These are phyloP conservation scores for Pterulicium gracile DNA, from an alignment of 1,284 basidiomycete species.

Conservation along the genomic window DNA sequence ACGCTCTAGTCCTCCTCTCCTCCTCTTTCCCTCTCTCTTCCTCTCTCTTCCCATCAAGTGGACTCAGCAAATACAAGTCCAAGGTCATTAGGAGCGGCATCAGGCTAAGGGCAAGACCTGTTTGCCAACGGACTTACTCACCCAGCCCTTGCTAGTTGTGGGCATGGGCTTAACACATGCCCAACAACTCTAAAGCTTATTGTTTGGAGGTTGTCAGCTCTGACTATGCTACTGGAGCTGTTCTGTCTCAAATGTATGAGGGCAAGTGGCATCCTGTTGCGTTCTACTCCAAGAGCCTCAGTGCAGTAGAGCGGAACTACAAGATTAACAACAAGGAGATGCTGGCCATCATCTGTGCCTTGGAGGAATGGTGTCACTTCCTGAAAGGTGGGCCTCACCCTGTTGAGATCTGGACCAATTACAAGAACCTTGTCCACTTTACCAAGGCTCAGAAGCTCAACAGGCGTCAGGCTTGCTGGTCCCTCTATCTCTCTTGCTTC, in stretches of 20 bases:
- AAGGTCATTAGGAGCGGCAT: no score
- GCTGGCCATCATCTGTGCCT: constrained; percentile 16
- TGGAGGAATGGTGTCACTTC: constrained; percentile 16
- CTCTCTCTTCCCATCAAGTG: neutral
- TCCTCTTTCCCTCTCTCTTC: neutral
- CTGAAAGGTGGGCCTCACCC: constrained; percentile 14
- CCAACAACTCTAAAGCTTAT: constrained; percentile 11
- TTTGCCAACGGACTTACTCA: no score
- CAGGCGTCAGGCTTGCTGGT: constrained; percentile 19
- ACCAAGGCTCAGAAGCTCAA: constrained; percentile 16
- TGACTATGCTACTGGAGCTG: constrained; percentile 6
- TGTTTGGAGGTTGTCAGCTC: constrained; percentile 15
- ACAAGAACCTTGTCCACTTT: constrained; percentile 18
- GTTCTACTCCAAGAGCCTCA: constrained; percentile 21
- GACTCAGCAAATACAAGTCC: no score
- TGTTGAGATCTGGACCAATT: constrained; percentile 16
- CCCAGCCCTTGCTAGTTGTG: no score
- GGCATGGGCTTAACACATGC: no score
- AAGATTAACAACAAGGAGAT: constrained; percentile 18
- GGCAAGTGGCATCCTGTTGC: constrained; percentile 10
- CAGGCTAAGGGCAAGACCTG: no score
- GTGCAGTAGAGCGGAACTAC: constrained; percentile 22
- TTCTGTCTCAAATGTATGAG: constrained; percentile 9
- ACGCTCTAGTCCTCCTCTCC: neutral
- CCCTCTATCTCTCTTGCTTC: constrained; percentile 15